Percentiles rank a stretch among this genome's conserved stretches.
phyloP scores from a whole-genome alignment of 1,284 basidiomycete species.

The Wallemia mellicola region DNA sequence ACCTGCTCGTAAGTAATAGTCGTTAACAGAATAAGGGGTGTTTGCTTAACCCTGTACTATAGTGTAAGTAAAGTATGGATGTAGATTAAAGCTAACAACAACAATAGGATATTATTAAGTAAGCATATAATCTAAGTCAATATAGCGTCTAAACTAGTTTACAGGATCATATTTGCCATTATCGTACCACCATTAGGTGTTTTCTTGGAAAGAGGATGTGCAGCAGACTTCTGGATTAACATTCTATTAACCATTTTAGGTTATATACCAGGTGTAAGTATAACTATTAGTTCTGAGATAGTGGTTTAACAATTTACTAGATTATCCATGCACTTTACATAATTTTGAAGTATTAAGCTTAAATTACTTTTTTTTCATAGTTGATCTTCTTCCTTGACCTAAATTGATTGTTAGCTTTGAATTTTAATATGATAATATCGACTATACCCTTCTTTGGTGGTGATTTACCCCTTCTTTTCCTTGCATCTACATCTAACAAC shows the following conservation, averaged over 20 bases:
- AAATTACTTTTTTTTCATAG: conserved; percentile 1
- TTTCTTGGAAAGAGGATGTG: conserved; percentile 32
- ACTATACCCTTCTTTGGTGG: conserved; percentile 31
- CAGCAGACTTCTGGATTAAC: conserved; percentile 4
- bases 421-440: not conserved
- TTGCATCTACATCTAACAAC: conserved; percentile 31
- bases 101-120: not conserved
- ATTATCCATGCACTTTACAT: conserved; percentile 4
- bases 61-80: no score
- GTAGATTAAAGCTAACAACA: not conserved
- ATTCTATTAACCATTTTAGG: conserved; percentile 1
- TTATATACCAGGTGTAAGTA: conserved; percentile 3
- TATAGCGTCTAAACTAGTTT: no score
- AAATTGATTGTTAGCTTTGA: not conserved
- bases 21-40: no score
- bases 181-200: conserved; percentile 46
- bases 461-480: conserved; percentile 43
- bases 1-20: conserved; percentile 1
- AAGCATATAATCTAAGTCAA: no score
- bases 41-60: no score
- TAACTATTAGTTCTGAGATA: no score
- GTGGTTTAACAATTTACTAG: not conserved
- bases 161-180: conserved; percentile 22
- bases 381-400: not conserved
- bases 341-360: conserved; percentile 1